Conservation (phyloP, 345 rosid genomes). For the Gossypium bickii region DNA sequence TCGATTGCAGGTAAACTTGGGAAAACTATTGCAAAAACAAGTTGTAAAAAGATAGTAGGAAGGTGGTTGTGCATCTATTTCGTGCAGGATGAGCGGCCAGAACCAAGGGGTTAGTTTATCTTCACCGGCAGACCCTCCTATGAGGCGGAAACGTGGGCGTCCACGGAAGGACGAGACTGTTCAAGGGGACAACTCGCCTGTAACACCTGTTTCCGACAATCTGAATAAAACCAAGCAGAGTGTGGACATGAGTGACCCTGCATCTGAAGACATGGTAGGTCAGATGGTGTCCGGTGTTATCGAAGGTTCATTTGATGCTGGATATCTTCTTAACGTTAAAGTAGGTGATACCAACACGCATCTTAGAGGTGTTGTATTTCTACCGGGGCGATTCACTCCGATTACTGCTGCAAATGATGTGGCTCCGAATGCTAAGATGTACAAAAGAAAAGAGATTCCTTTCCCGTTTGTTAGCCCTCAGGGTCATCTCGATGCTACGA, state of each 20-base stretch:
- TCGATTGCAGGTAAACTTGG: background rate
- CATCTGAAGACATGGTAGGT: conserved; percentile 42
- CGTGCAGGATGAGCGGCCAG: conserved; percentile 18
- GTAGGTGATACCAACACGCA: conserved; percentile 42
- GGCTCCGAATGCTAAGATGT: conserved; percentile 61
- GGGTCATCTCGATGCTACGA: conserved; percentile 11
- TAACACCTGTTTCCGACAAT: conserved; percentile 23
- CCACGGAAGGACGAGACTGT: conserved; percentile 16
- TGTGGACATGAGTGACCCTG: conserved; percentile 15
- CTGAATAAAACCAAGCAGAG: conserved; percentile 25
- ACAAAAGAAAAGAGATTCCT: conserved; percentile 35
- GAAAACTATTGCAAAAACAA: background rate
- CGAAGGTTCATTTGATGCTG: conserved; percentile 60
- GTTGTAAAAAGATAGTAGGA: background rate
- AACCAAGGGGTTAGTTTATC: conserved; percentile 12
- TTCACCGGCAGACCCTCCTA: conserved; percentile 7
- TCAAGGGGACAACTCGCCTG: conserved; percentile 15
- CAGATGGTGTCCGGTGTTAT: conserved; percentile 53
- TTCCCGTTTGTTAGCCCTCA: conserved; percentile 32
- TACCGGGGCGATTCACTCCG: conserved; percentile 39
- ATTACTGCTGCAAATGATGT: conserved; percentile 56
- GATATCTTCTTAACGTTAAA: conserved; percentile 57
- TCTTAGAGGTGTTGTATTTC: conserved; percentile 57
- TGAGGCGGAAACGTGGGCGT: conserved; percentile 19
- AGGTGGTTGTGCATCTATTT: background rate